These are phyloP conservation scores for Apiotrichum porosum DNA, from an alignment of 1,284 basidiomycete species.

Conservation along the genomic window DNA sequence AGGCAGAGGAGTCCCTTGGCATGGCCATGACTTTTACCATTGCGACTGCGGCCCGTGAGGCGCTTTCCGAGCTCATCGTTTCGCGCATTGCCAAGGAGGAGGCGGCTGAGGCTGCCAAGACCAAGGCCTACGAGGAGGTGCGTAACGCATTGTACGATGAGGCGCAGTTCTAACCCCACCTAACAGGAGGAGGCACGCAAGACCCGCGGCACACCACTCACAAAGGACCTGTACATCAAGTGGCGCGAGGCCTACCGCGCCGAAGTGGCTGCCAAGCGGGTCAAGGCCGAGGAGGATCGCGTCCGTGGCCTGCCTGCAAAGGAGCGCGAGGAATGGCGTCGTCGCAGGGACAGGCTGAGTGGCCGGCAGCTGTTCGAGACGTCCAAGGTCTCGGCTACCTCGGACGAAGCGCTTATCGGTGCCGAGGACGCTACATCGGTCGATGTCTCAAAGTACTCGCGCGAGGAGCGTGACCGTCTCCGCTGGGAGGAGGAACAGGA, in stretches of 20 bases:
- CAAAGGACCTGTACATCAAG: constrained; percentile 66
- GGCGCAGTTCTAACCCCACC: no score
- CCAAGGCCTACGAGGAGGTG: constrained; percentile 71
- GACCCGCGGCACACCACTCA: constrained; percentile 86
- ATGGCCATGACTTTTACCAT: constrained; percentile 99
- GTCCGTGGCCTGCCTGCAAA: constrained; percentile 69
- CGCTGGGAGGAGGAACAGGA: constrained; percentile 60
- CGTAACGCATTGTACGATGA: no score
- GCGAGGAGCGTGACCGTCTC: constrained; percentile 57
- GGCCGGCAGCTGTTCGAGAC: constrained; percentile 90
- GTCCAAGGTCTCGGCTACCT: constrained; percentile 61
- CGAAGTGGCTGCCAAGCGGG: constrained; percentile 60
- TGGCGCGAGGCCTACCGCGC: constrained; percentile 78
- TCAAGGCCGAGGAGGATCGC: constrained; percentile 73
- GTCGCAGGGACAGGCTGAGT: constrained; percentile 59
- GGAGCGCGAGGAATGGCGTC: constrained; percentile 84
- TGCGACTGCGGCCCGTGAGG: constrained; percentile 78
- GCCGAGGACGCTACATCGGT: constrained; percentile 79
- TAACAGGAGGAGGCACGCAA: constrained; percentile 84
- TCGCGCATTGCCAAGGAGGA: constrained; percentile 57
- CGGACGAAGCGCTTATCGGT: constrained; percentile 60
- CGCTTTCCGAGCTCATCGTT: constrained; percentile 62
- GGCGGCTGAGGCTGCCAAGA: constrained; percentile 65
- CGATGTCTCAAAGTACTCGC: constrained; percentile 79
- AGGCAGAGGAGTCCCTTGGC: constrained; percentile 86